Conservation (phyloP, 192 early-diverging fungal genomes). For the Ambispora gerdemannii region DNA sequence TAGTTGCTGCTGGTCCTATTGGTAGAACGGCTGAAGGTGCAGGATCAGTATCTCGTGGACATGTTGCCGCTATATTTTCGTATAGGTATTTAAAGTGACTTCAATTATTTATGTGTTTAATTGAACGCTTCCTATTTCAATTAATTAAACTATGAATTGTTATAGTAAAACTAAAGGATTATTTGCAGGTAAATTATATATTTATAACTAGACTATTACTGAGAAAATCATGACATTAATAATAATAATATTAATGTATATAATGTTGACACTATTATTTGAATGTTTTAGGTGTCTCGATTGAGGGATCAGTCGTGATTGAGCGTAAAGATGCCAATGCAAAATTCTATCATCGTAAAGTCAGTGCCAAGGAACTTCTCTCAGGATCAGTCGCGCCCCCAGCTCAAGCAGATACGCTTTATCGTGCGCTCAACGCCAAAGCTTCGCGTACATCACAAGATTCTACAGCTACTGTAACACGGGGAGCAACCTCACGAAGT, state of each 20-base stretch:
- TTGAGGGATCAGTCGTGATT: slow-evolving; percentile 78
- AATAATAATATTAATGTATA: too few relatives aligned
- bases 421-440: slow-evolving; percentile 61
- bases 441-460: not conserved
- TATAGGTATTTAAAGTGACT: slow-evolving; percentile 45
- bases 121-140: too few relatives aligned
- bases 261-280: not conserved
- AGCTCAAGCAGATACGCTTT: slow-evolving; percentile 75
- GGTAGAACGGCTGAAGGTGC: slow-evolving; percentile 66
- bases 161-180: slow-evolving; percentile 63
- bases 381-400: slow-evolving; percentile 51
- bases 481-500: too few relatives aligned
- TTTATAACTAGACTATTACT: not conserved
- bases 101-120: not conserved
- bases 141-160: not conserved
- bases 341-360: slow-evolving; percentile 68
- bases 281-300: slow-evolving; percentile 51
- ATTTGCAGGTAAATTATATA: slow-evolving; percentile 52
- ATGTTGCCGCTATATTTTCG: slow-evolving; percentile 64
- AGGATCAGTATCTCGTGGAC: slow-evolving; percentile 49
- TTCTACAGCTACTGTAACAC: not conserved
- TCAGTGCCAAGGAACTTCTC: slow-evolving; percentile 78
- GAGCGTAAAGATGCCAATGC: slow-evolving; percentile 84
- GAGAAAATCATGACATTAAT: too few relatives aligned
- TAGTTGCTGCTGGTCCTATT: slow-evolving; percentile 65